Percentiles rank a stretch among this genome's conserved stretches.
Evolutionary conservation across 805 yeast genomes (phyloP).

Genomic region (Teunomyces funiuensis): DNA sequence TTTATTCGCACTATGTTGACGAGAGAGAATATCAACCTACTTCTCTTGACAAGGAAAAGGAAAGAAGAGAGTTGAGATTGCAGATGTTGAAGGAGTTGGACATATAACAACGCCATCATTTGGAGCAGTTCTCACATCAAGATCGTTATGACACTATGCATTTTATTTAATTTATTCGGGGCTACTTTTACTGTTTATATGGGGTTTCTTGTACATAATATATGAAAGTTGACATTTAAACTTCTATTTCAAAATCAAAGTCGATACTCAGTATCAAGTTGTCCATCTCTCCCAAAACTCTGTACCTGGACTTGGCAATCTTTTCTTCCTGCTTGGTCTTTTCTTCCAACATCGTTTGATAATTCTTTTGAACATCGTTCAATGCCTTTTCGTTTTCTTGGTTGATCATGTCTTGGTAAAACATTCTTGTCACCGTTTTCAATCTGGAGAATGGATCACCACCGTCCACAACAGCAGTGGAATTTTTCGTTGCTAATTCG

Average conservation of each 20-base stretch:
- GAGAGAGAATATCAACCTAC: constrained; percentile 5
- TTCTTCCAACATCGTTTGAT: constrained; percentile 38
- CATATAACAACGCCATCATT: background rate
- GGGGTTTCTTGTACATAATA: constrained; percentile 4
- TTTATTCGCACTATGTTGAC: constrained; percentile 11
- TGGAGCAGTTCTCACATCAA: background rate
- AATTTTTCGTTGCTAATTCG: constrained; percentile 53
- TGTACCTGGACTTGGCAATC: constrained; percentile 52
- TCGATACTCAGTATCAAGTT: constrained; percentile 46
- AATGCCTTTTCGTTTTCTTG: constrained; percentile 61
- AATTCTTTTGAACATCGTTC: constrained; percentile 50
- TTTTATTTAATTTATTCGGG: background rate
- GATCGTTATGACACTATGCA: background rate
- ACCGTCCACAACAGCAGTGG: constrained; percentile 41
- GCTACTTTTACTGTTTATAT: background rate
- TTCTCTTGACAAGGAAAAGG: constrained; percentile 29
- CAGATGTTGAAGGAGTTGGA: constrained; percentile 38
- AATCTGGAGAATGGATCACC: constrained; percentile 87
- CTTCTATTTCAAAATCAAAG: constrained; percentile 17
- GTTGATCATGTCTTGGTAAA: constrained; percentile 59
- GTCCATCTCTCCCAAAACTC: constrained; percentile 60
- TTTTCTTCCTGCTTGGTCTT: constrained; percentile 44
- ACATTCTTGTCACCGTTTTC: constrained; percentile 82
- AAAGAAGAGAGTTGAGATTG: constrained; percentile 37
- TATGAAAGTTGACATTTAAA: constrained; percentile 1